Evolutionary conservation across 805 yeast genomes (phyloP).

Genomic region (Yamadazyma philogaea): DNA sequence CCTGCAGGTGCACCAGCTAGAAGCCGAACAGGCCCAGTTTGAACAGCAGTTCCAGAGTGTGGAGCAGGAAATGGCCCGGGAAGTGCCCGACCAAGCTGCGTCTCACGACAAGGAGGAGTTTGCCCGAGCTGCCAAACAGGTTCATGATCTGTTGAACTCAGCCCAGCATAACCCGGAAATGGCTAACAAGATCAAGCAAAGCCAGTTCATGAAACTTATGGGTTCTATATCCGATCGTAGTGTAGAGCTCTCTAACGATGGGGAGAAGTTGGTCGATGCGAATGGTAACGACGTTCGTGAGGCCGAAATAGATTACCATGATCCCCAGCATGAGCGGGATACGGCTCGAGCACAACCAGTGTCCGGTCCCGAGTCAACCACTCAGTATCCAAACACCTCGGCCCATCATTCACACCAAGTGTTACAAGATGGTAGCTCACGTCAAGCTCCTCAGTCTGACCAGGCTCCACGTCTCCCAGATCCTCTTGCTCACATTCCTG

Average conservation of each 20-base stretch:
- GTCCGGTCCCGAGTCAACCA: no score
- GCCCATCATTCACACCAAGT: no score
- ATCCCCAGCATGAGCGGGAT: conserved; percentile 11
- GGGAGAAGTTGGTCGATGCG: conserved; percentile 35
- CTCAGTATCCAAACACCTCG: no score
- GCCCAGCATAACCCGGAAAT: conserved; percentile 21
- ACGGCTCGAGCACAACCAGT: not conserved
- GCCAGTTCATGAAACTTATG: conserved; percentile 40
- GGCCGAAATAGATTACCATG: conserved; percentile 12
- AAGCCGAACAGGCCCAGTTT: conserved; percentile 26
- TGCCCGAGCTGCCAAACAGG: conserved; percentile 39
- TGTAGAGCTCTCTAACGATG: conserved; percentile 34
- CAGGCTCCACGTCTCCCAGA: conserved; percentile 31
- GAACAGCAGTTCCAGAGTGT: conserved; percentile 33
- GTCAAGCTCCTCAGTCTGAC: not conserved
- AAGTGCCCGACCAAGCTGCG: no score
- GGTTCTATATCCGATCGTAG: conserved; percentile 32
- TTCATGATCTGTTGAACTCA: conserved; percentile 25
- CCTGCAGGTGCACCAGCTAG: conserved; percentile 25
- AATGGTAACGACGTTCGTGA: conserved; percentile 34
- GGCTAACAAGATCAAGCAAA: conserved; percentile 30
- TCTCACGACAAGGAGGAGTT: conserved; percentile 31
- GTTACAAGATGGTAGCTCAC: no score
- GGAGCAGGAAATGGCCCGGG: conserved; percentile 14
- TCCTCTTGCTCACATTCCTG: conserved; percentile 41